Conservation (phyloP, 2,329 filamentous ascomycete species). For the Sclerotinia nivalis region DNA sequence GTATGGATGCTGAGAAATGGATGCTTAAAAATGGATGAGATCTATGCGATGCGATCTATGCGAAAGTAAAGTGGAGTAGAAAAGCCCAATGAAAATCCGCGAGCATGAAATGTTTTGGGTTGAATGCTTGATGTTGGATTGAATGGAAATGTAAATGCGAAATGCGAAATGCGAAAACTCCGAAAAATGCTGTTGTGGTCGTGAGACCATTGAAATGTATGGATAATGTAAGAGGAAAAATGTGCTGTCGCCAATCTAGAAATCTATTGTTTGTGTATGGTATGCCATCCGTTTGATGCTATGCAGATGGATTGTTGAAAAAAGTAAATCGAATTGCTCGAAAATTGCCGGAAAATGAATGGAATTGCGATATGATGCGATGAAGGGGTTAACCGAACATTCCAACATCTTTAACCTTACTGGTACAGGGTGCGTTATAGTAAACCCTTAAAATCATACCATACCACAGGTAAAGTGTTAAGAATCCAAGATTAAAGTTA, state of each 20-base stretch:
- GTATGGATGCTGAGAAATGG: constrained; percentile 7
- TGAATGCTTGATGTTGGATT: not conserved
- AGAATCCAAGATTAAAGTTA: too few species aligned
- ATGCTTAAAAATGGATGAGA: too few species aligned
- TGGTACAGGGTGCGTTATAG: too few species aligned
- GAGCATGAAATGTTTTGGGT: not conserved
- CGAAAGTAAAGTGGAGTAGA: not conserved
- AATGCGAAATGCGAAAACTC: not conserved
- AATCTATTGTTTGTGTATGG: not conserved
- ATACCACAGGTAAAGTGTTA: not conserved
- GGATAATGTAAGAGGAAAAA: too few species aligned
- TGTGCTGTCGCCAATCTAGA: constrained; percentile 15
- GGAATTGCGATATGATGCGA: not conserved
- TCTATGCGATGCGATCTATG: not conserved
- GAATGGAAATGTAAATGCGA: not conserved
- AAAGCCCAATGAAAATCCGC: not conserved
- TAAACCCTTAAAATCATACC: too few species aligned
- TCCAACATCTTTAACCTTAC: too few species aligned
- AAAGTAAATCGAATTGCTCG: not conserved
- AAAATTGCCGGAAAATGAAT: not conserved
- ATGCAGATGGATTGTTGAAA: not conserved
- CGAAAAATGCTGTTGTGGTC: constrained; percentile 4
- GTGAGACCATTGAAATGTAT: constrained; percentile 1
- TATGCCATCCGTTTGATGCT: not conserved
- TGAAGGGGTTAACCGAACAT: constrained; percentile 17